A percentile compares a stretch with the other conserved stretches of the same genome.
Conservation (phyloP, 2,329 filamentous ascomycete species). For the Whalleya microplaca region DNA sequence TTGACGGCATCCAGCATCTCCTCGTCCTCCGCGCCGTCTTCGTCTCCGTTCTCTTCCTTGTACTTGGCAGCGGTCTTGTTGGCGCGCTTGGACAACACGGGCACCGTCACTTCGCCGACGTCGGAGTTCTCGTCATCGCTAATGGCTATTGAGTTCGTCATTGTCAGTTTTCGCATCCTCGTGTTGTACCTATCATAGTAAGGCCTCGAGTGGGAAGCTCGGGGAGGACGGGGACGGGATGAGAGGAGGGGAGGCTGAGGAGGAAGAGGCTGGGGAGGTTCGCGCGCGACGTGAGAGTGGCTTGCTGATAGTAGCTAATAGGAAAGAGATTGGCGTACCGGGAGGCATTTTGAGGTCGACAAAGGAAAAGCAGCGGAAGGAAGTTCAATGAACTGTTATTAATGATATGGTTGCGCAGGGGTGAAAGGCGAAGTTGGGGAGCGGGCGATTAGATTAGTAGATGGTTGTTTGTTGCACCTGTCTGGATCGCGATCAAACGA, state of each 20-base stretch:
- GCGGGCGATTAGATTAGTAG: background rate
- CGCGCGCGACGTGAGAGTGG: constrained; percentile 7
- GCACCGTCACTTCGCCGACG: constrained; percentile 27
- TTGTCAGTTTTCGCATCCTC: constrained; percentile 5
- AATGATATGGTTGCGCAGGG: background rate
- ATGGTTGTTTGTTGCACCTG: background rate
- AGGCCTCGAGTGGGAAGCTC: background rate
- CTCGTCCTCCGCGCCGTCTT: constrained; percentile 32
- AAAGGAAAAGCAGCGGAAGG: background rate
- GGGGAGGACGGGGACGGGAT: background rate
- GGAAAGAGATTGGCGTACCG: constrained; percentile 16
- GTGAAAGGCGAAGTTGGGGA: background rate
- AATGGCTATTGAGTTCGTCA: constrained; percentile 36
- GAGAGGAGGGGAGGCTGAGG: background rate
- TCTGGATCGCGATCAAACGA: background rate
- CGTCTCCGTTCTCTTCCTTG: constrained; percentile 22
- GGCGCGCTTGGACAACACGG: constrained; percentile 22
- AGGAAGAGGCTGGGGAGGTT: background rate
- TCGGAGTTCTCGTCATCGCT: constrained; percentile 49
- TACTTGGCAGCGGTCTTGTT: constrained; percentile 5
- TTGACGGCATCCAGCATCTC: constrained; percentile 26
- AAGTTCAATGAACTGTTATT: background rate
- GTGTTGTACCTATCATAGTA: background rate
- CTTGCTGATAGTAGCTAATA: no score
- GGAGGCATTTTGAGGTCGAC: constrained; percentile 19